phyloP scores from a whole-genome alignment of 805 yeast genomes.

The Deakozyma indianensis region DNA sequence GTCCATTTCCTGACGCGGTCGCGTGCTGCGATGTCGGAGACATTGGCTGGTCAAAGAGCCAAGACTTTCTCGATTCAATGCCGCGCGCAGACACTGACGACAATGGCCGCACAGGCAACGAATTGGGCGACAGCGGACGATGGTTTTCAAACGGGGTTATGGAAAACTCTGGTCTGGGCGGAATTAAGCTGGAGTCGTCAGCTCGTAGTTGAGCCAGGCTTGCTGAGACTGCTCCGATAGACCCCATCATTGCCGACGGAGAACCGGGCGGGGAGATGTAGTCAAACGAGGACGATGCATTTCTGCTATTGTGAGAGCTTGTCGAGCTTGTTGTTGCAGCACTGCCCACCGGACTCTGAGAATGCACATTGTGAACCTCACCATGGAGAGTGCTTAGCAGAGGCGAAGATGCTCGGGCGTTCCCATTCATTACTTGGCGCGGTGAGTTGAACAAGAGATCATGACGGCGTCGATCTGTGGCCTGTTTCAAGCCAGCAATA shows the following conservation, averaged over 20 bases:
- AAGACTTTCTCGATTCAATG: background rate
- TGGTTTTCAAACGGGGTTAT: background rate
- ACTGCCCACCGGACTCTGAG: background rate
- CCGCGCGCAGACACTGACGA: background rate
- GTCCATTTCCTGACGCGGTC: background rate
- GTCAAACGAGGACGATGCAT: background rate
- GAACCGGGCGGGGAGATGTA: background rate
- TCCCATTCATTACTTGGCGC: background rate
- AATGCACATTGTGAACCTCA: background rate
- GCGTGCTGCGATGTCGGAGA: background rate
- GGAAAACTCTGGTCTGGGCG: background rate
- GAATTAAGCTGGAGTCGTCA: background rate
- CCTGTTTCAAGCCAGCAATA: background rate
- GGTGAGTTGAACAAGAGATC: background rate
- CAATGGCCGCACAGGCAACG: background rate
- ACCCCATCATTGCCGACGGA: background rate
- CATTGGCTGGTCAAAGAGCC: conserved; percentile 1
- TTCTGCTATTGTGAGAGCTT: background rate
- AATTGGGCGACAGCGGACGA: background rate
- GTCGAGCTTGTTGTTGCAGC: background rate
- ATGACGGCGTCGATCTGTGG: background rate
- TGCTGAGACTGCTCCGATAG: background rate
- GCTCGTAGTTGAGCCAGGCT: background rate
- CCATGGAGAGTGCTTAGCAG: background rate
- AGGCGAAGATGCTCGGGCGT: background rate